Base-by-base conservation (phyloP, 2,329 filamentous ascomycete genomes). In the Fusarium austroafricanum region DNA sequence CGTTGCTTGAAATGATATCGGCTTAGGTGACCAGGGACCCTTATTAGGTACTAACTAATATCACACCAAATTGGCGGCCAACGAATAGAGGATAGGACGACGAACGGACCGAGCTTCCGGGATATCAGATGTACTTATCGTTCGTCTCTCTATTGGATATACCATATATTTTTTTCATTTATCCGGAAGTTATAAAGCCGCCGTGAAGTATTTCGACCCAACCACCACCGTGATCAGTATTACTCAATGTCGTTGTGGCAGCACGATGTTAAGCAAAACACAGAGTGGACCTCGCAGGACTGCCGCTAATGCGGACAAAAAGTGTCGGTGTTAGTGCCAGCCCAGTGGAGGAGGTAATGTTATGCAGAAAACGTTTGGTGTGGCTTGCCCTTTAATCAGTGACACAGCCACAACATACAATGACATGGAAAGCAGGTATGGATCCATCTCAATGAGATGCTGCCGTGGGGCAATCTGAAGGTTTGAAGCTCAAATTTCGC, bases 1-100 rank as follows among this genome's bases (percentile, higher is more conserved):
- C 55, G 57, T 59, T 66, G 57, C 47, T 69, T 42, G 67, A 69
- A 70, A 69, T 69, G 67, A 70, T 69, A 67, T 60, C 51, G 66
- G 66, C 62, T 67, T 70, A 65, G 67, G 62, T 54, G 66, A 70
- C 67, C 39, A 55, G 66, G 67, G 66, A 67, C 53, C 67, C 67
- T 70, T 69, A 67, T 64, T 70, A 69, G 66, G 66, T 62, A 60
- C 57, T 47, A 49, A 50, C 65, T 44, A 52, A 56, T 46, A 67
- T 62, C 47, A 67, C 66, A 71, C 70, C 62, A 63, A 68, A 65
- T 59, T 61, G 61, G 61, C 66, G 51, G 67, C 67, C 62, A 61
- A 46, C 44, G 50, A 43, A 42, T 38, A 49, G 57, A 55, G 54
- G 52, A 62, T 53, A 35, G 50, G 40, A 33, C 57, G 55, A 38